These are phyloP conservation scores for Aspergillus sp. DNA, from an alignment of 2,329 filamentous ascomycete genomes.

Conservation along the genomic window DNA sequence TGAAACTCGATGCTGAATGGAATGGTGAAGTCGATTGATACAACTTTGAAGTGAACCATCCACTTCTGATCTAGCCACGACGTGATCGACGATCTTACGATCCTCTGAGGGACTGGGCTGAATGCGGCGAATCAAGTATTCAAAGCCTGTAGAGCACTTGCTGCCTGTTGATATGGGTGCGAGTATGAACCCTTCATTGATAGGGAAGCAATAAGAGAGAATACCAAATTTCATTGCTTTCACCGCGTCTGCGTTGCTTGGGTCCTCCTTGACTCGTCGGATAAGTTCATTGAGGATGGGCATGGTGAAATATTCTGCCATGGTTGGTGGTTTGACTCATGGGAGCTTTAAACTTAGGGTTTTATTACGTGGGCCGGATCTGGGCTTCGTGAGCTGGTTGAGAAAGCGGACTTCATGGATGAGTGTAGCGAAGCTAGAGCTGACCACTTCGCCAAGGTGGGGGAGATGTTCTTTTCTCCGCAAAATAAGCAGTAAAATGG, in stretches of 20 bases:
- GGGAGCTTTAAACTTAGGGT: no score
- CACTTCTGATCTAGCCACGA: conserved; percentile 2
- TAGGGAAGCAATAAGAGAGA: conserved; percentile 12
- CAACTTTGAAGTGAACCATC: background rate
- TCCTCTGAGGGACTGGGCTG: background rate
- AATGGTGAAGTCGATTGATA: background rate
- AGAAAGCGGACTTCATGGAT: no score
- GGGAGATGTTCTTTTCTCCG: no score
- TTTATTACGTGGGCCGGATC: no score
- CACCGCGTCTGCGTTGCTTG: background rate
- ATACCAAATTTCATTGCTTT: conserved; percentile 11
- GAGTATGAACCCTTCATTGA: background rate
- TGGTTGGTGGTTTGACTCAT: no score
- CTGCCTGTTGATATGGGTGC: conserved; percentile 1
- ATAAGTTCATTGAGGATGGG: background rate
- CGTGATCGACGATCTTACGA: conserved; percentile 2
- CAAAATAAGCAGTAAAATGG: no score
- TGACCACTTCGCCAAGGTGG: no score
- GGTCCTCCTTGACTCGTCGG: background rate
- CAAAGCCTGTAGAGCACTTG: background rate
- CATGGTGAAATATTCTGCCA: background rate
- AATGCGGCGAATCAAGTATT: background rate
- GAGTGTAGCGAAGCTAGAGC: no score
- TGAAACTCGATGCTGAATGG: background rate
- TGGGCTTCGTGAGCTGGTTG: no score